Evolutionary conservation across 78 protist genomes (phyloP).

Genomic region (Dictyostelium discoideum): DNA sequence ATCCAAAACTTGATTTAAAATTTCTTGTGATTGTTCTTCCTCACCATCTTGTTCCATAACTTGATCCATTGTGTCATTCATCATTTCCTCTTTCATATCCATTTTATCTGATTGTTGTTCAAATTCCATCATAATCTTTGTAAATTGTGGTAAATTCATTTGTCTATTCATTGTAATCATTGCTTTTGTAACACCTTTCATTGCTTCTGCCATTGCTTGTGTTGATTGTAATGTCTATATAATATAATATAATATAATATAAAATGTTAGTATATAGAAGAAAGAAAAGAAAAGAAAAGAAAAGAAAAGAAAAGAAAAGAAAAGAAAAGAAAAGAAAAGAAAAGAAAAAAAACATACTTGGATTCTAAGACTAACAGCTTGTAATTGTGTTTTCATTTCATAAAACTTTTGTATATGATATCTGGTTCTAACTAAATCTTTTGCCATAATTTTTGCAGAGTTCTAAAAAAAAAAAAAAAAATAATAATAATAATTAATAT

Average conservation of each 20-base stretch:
- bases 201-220: conserved; percentile 93
- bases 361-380: conserved; percentile 92
- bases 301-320: background rate
- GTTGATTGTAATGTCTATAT: conserved; percentile 89
- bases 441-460: conserved; percentile 94
- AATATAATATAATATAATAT: too few species aligned
- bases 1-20: conserved; percentile 89
- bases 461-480: conserved; percentile 31
- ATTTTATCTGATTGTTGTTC: conserved; percentile 93
- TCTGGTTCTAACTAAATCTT: conserved; percentile 96
- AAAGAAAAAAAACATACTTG: conserved; percentile 33
- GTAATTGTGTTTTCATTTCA: conserved; percentile 93
- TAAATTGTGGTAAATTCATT: conserved; percentile 93
- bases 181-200: conserved; percentile 92
- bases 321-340: background rate
- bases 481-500: background rate
- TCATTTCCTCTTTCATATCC: conserved; percentile 97
- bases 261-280: too few species aligned
- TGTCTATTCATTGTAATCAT: conserved; percentile 93
- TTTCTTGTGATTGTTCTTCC: conserved; percentile 92
- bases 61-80: conserved; percentile 95
- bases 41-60: conserved; percentile 95
- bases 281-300: background rate
- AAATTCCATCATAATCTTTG: conserved; percentile 97
- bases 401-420: conserved; percentile 86